A percentile compares a stretch with the other conserved stretches of the same genome.
phyloP scores from a whole-genome alignment of 345 rosid genomes.

The Theobroma cacao region DNA sequence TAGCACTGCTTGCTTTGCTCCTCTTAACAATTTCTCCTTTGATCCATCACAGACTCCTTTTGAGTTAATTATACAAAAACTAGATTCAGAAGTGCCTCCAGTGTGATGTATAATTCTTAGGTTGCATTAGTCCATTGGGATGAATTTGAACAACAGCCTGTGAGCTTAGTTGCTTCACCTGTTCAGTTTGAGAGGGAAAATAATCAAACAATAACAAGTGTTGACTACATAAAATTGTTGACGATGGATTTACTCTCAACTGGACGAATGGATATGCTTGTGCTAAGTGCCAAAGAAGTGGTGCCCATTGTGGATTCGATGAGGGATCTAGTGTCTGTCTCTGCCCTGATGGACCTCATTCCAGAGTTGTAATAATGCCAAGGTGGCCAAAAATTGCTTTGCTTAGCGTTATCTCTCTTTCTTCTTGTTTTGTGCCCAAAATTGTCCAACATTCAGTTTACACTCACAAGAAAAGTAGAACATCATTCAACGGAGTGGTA shows the following conservation, averaged over 20 bases:
- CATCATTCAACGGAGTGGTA: background rate
- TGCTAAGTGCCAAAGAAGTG: background rate
- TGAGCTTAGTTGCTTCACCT: background rate
- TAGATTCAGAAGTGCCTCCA: background rate
- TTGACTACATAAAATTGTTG: background rate
- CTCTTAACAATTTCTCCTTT: background rate
- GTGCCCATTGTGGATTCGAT: background rate
- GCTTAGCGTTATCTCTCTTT: background rate
- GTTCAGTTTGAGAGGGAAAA: background rate
- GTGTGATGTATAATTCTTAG: background rate
- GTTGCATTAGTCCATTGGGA: conserved; percentile 23
- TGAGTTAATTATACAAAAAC: conserved; percentile 1
- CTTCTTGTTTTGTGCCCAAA: background rate
- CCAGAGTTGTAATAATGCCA: background rate
- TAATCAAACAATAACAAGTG: background rate
- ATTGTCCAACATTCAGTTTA: background rate
- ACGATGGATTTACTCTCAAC: background rate
- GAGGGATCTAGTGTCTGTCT: background rate
- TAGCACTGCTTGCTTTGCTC: background rate
- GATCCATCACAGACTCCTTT: background rate
- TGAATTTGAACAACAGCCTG: background rate
- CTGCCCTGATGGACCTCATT: background rate
- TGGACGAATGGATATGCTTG: background rate
- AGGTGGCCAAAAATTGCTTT: background rate
- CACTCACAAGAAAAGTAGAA: background rate